phyloP scores from a whole-genome alignment of 768 basidiomycete genomes.

The Tricholoma furcatifolium region DNA sequence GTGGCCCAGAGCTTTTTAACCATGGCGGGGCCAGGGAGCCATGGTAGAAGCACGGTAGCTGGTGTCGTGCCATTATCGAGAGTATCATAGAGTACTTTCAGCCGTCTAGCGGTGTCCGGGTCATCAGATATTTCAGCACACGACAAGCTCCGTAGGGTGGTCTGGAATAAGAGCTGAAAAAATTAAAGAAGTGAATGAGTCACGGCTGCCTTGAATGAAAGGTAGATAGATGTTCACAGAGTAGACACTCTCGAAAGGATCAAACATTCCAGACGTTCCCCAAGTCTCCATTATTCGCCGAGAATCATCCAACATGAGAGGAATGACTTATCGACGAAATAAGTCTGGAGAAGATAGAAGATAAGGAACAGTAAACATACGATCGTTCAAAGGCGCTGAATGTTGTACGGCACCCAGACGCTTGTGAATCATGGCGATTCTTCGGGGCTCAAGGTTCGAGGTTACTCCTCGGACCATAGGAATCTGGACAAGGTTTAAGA shows the following conservation, averaged over 20 bases:
- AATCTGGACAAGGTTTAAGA: constrained; percentile 44
- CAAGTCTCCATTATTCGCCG: constrained; percentile 60
- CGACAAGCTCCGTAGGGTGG: constrained; percentile 65
- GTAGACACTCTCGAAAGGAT: constrained; percentile 71
- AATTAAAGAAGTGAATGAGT: constrained; percentile 9
- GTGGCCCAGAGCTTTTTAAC: constrained; percentile 69
- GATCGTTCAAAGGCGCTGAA: constrained; percentile 54
- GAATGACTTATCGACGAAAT: constrained; percentile 50
- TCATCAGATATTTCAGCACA: constrained; percentile 72
- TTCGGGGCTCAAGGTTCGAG: constrained; percentile 60
- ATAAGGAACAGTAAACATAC: constrained; percentile 40
- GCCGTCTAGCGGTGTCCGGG: constrained; percentile 53
- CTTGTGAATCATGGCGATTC: constrained; percentile 68
- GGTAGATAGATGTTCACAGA: constrained; percentile 42
- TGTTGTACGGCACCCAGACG: constrained; percentile 64
- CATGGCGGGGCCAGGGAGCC: constrained; percentile 76
- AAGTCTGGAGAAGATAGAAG: constrained; percentile 12
- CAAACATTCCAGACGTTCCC: constrained; percentile 62
- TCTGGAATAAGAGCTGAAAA: constrained; percentile 66
- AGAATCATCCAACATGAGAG: constrained; percentile 63
- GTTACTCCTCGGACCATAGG: constrained; percentile 77
- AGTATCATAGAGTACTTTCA: constrained; percentile 64
- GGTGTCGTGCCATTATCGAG: constrained; percentile 74
- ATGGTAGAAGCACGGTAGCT: constrained; percentile 69
- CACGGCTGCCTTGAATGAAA: not conserved